Conservation (phyloP, 139 green algal genomes). For the Auxenochlorella pyrenoidosa region DNA sequence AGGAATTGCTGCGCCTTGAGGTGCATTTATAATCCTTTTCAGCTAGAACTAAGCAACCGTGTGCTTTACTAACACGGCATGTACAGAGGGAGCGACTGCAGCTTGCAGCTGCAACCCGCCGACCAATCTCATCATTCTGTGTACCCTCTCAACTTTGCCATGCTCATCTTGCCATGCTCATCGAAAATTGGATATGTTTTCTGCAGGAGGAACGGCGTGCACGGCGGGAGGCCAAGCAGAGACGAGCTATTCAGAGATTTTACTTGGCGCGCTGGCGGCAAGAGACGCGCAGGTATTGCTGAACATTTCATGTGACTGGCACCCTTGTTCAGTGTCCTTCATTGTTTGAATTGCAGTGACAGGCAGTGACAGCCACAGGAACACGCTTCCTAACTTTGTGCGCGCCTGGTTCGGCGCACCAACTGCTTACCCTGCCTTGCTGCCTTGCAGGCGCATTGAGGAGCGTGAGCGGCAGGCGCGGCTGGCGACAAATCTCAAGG, state of each 20-base stretch:
- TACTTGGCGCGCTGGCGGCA: slow-evolving; percentile 34
- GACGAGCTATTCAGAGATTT: neutral
- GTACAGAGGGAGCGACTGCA: too few relatives aligned
- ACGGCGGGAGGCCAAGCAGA: slow-evolving; percentile 12
- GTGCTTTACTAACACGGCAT: too few relatives aligned
- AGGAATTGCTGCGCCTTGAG: slow-evolving; percentile 22
- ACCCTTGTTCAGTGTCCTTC: neutral
- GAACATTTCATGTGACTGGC: neutral
- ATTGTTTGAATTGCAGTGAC: neutral
- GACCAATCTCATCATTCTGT: too few relatives aligned
- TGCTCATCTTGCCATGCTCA: neutral
- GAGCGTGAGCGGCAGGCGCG: slow-evolving; percentile 23
- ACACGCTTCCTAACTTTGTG: neutral
- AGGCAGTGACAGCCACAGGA: too few relatives aligned
- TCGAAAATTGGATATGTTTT: too few relatives aligned
- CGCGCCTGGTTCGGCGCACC: too few relatives aligned
- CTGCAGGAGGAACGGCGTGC: slow-evolving; percentile 11
- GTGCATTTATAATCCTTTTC: neutral
- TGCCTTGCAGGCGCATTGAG: neutral
- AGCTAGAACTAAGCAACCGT: neutral
- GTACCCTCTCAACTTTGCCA: too few relatives aligned
- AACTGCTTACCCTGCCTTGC: too few relatives aligned
- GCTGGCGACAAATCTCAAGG: slow-evolving; percentile 24
- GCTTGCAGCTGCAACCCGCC: too few relatives aligned
- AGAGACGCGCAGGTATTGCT: neutral